Conservation (phyloP, 768 basidiomycete genomes). For the Gloeophyllum trabeum region DNA sequence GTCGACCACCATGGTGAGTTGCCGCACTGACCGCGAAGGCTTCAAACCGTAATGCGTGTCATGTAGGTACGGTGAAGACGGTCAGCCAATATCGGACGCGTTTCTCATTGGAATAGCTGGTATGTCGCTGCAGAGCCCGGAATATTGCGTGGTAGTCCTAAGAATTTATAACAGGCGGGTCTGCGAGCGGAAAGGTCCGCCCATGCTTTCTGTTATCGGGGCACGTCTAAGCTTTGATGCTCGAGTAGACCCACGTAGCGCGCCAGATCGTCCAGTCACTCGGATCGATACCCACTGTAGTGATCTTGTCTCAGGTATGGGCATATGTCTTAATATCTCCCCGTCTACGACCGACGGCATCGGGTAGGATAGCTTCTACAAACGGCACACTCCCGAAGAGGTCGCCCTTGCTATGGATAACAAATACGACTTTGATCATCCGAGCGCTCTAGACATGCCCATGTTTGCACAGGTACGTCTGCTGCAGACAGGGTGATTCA, state of each 20-base stretch:
- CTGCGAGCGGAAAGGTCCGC: slow-evolving; percentile 76
- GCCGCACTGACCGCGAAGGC: slow-evolving; percentile 4
- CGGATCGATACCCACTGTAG: slow-evolving; percentile 78
- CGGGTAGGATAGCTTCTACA: slow-evolving; percentile 88
- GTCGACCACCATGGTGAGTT: slow-evolving; percentile 70
- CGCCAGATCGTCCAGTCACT: slow-evolving; percentile 69
- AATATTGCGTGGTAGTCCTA: slow-evolving; percentile 1
- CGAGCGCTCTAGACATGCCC: slow-evolving; percentile 85
- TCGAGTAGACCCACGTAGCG: slow-evolving; percentile 69
- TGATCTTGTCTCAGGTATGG: slow-evolving; percentile 80
- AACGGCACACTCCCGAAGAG: slow-evolving; percentile 67
- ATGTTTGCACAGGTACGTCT: slow-evolving; percentile 65
- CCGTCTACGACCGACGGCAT: not conserved
- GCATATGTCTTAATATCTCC: slow-evolving; percentile 2
- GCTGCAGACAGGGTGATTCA: too few species aligned
- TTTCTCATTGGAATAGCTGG: slow-evolving; percentile 83
- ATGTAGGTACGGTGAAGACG: slow-evolving; percentile 69
- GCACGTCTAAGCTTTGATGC: slow-evolving; percentile 2
- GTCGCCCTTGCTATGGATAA: slow-evolving; percentile 75
- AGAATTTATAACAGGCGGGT: slow-evolving; percentile 49
- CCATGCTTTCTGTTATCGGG: slow-evolving; percentile 3
- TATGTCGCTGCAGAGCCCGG: slow-evolving; percentile 17
- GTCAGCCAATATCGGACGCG: slow-evolving; percentile 55
- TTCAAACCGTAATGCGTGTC: slow-evolving; percentile 6
- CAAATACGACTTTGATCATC: slow-evolving; percentile 81